Evolutionary conservation across 1,139 yeast species (phyloP).

Genomic region (Lodderomyces margitis): DNA sequence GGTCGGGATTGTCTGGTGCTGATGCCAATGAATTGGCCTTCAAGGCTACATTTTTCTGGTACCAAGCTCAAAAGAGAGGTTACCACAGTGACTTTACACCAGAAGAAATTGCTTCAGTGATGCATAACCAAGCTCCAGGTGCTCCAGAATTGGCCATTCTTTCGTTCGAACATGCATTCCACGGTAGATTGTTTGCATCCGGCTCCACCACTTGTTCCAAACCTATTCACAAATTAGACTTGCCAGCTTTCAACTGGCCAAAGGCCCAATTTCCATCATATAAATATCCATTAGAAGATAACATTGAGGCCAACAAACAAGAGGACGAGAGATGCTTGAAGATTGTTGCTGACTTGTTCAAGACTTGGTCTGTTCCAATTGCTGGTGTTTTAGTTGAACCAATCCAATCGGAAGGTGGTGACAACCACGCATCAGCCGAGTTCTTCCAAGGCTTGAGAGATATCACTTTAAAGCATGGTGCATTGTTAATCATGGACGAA

Average conservation of each 20-base stretch:
- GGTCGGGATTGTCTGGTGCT: constrained; percentile 81
- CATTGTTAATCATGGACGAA: constrained; percentile 74
- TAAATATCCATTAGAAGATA: constrained; percentile 65
- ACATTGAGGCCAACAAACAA: constrained; percentile 51
- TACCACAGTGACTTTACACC: constrained; percentile 46
- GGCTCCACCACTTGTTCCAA: constrained; percentile 77
- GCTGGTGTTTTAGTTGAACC: constrained; percentile 81
- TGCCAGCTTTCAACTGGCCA: constrained; percentile 87
- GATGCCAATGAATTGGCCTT: constrained; percentile 84
- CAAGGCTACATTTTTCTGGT: constrained; percentile 80
- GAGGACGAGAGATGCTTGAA: constrained; percentile 71
- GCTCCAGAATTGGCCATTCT: constrained; percentile 71
- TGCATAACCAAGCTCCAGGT: constrained; percentile 72
- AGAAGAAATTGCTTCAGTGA: constrained; percentile 61
- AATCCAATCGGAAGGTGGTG: constrained; percentile 86
- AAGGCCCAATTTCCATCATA: constrained; percentile 77
- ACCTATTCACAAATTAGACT: constrained; percentile 80
- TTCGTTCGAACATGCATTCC: constrained; percentile 75
- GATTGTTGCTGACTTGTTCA: constrained; percentile 54
- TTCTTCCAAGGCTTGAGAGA: constrained; percentile 80
- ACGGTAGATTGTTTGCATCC: constrained; percentile 79
- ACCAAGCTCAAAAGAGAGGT: constrained; percentile 61
- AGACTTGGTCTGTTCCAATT: constrained; percentile 61
- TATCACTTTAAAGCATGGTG: constrained; percentile 63
- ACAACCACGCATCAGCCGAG: constrained; percentile 71